These are phyloP conservation scores for Verbascum thapsus DNA, from an alignment of 257 asterid genomes.

Conservation along the genomic window DNA sequence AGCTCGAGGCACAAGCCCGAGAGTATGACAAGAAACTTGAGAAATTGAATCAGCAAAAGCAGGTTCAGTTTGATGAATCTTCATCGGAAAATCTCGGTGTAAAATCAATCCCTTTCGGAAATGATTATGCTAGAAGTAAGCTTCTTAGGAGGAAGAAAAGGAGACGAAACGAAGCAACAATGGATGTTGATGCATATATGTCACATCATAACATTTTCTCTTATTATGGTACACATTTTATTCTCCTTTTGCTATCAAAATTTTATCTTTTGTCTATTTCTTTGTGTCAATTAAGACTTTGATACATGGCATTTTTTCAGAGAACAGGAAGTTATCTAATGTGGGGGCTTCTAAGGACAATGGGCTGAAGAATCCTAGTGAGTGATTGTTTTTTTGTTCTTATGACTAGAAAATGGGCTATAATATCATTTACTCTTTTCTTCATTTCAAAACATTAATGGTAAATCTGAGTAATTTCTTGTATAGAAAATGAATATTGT, in stretches of 20 bases:
- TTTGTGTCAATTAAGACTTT: constrained; percentile 25
- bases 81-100: constrained; percentile 32
- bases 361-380: constrained; percentile 46
- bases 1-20: constrained; percentile 44
- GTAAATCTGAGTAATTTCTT: not conserved
- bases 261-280: not conserved
- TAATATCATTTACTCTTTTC: too few relatives aligned
- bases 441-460: not conserved
- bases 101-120: constrained; percentile 35
- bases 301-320: constrained; percentile 39
- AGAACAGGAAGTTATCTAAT: constrained; percentile 28
- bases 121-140: constrained; percentile 23
- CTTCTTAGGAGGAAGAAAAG: constrained; percentile 53
- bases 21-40: constrained; percentile 50
- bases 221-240: constrained; percentile 42
- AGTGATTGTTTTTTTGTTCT: constrained; percentile 21
- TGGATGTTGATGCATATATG: constrained; percentile 46
- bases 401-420: too few relatives aligned
- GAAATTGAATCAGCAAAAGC: constrained; percentile 33
- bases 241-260: not conserved
- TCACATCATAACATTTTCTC: constrained; percentile 62
- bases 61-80: constrained; percentile 26
- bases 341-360: constrained; percentile 30
- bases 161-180: constrained; percentile 44
- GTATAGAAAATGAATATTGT: not conserved